Conservation (phyloP, 805 yeast species). For the Myxozyma sirexii region DNA sequence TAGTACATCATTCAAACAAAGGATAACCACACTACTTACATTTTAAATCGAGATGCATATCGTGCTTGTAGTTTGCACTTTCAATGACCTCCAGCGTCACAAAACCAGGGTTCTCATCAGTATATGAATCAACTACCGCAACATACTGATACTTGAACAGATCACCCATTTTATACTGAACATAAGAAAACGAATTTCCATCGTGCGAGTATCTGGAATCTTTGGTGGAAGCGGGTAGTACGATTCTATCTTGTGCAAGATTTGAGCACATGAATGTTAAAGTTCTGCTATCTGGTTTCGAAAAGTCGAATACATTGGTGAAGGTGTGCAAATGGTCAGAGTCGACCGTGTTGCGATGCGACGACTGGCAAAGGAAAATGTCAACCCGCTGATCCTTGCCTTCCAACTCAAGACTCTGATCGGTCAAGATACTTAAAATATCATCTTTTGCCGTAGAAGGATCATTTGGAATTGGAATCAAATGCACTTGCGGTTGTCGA, state of each 20-base stretch:
- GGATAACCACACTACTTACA: background rate
- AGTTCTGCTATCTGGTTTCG: conserved; percentile 12
- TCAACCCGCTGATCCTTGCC: conserved; percentile 35
- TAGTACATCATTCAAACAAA: background rate
- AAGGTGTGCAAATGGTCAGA: conserved; percentile 11
- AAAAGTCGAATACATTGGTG: conserved; percentile 29
- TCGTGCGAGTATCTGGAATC: conserved; percentile 53
- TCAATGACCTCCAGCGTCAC: conserved; percentile 38
- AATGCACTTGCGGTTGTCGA: conserved; percentile 26
- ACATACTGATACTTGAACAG: conserved; percentile 54
- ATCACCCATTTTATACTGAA: conserved; percentile 48
- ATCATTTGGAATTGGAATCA: conserved; percentile 36
- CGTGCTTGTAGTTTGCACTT: conserved; percentile 37
- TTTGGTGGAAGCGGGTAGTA: conserved; percentile 55
- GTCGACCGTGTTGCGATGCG: conserved; percentile 21
- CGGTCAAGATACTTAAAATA: conserved; percentile 37
- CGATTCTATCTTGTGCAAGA: conserved; percentile 44
- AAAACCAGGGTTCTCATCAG: conserved; percentile 35
- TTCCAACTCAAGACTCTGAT: conserved; percentile 31
- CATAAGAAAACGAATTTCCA: conserved; percentile 51
- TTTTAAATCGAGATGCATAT: conserved; percentile 1
- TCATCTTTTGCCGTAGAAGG: conserved; percentile 20
- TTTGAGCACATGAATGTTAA: conserved; percentile 50
- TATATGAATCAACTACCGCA: conserved; percentile 48
- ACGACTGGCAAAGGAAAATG: conserved; percentile 36